Conservation (phyloP, 768 basidiomycete genomes). For the Boletus eberwhitei region DNA sequence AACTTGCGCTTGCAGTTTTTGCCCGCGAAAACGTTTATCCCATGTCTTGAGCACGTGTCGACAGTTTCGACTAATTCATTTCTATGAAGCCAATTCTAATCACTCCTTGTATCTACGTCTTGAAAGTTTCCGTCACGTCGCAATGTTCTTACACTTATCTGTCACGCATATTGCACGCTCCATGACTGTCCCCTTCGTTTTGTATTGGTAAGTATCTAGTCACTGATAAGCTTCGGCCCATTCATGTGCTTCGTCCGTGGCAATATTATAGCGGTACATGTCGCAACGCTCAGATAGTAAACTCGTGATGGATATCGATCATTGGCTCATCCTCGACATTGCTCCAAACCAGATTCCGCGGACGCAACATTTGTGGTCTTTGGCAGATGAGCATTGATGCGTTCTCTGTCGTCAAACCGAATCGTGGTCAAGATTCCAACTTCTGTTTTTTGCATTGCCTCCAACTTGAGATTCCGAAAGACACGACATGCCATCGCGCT, state of each 20-base stretch:
- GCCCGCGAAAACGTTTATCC: neutral
- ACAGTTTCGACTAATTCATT: neutral
- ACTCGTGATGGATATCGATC: neutral
- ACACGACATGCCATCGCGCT: conserved; percentile 35
- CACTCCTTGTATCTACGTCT: conserved; percentile 6
- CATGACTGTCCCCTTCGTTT: conserved; percentile 14
- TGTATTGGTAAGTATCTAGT: conserved; percentile 12
- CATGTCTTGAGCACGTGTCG: conserved; percentile 2
- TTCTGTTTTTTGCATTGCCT: conserved; percentile 6
- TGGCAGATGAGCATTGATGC: neutral
- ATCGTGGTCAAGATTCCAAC: conserved; percentile 15
- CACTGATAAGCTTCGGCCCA: neutral
- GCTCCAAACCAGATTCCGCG: neutral
- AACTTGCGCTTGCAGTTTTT: conserved; percentile 2
- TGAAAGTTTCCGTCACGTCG: neutral
- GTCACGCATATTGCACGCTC: neutral
- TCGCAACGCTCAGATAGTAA: neutral
- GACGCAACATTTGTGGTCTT: neutral
- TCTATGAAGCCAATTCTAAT: conserved; percentile 1
- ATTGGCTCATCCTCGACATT: neutral
- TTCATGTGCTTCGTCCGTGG: neutral
- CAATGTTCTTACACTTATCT: neutral
- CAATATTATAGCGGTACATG: neutral
- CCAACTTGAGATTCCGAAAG: conserved; percentile 33
- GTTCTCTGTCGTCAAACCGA: conserved; percentile 11